phyloP scores from a whole-genome alignment of 257 asterid species.

The Solanum bukasovii region DNA sequence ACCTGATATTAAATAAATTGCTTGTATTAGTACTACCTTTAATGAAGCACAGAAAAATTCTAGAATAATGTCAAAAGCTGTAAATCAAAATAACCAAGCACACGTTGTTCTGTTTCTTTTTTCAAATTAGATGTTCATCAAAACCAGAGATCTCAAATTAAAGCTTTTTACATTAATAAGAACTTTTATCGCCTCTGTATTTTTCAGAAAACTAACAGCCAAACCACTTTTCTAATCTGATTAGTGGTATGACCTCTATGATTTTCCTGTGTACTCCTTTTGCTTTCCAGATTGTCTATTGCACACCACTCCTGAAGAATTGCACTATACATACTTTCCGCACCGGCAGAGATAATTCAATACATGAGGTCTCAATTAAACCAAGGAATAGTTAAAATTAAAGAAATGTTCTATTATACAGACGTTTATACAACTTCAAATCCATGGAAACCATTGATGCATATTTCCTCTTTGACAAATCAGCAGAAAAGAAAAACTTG shows the following conservation, averaged over 20 bases:
- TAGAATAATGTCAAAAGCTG: not conserved
- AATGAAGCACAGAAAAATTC: not conserved
- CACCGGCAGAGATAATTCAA: not conserved
- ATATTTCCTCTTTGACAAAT: not conserved
- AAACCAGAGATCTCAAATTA: not conserved
- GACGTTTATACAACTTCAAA: not conserved
- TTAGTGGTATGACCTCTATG: not conserved
- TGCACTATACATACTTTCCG: not conserved
- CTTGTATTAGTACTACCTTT: not conserved
- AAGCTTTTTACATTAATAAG: not conserved
- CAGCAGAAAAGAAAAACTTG: not conserved
- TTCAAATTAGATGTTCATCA: not conserved
- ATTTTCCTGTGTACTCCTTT: not conserved
- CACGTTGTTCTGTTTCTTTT: not conserved
- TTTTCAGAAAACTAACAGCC: not conserved
- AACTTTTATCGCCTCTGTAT: not conserved
- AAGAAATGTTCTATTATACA: not conserved
- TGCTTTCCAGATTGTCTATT: not conserved
- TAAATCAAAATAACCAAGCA: not conserved
- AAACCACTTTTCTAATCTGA: not conserved
- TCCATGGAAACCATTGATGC: not conserved
- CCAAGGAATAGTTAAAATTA: not conserved
- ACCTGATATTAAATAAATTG: conserved; percentile 18
- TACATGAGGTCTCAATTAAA: not conserved
- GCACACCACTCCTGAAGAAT: not conserved